Conservation (phyloP, 2,329 filamentous ascomycete species). For the Rutstroemia sp. region DNA sequence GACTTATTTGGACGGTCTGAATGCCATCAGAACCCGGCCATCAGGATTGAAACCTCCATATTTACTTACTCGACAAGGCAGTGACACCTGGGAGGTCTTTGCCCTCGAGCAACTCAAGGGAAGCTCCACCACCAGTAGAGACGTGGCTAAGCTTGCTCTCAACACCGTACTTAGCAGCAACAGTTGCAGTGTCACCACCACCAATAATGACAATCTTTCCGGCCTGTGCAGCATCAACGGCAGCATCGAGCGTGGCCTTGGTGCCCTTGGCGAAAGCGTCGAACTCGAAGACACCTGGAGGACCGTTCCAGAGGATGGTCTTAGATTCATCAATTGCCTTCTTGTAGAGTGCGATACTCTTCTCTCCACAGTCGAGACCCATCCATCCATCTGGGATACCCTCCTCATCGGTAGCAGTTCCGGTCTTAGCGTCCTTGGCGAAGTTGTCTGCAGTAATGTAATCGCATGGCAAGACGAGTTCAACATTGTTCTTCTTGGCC, state of each 20-base stretch:
- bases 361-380: constrained; percentile 89
- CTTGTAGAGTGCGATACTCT: constrained; percentile 85
- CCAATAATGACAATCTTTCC: constrained; percentile 98
- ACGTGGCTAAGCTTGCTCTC: constrained; percentile 98
- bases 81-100: constrained; percentile 93
- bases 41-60: constrained; percentile 10
- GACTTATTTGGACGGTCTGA: constrained; percentile 24
- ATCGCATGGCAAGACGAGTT: constrained; percentile 89
- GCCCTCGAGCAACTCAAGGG: constrained; percentile 92
- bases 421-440: constrained; percentile 70
- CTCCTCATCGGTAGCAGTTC: constrained; percentile 74
- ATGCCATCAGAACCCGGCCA: constrained; percentile 22
- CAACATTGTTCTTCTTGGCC: constrained; percentile 93
- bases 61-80: constrained; percentile 75
- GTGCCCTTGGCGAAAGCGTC: constrained; percentile 90
- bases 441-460: constrained; percentile 97
- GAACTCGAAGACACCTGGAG: constrained; percentile 95
- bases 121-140: constrained; percentile 92
- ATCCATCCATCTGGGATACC: constrained; percentile 97
- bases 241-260: constrained; percentile 85
- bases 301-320: constrained; percentile 99
- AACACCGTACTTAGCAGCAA: constrained; percentile 92
- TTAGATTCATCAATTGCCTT: constrained; percentile 78
- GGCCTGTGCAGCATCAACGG: constrained; percentile 68
- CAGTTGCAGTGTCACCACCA: constrained; percentile 95